Evolutionary conservation across 139 green algal genomes (phyloP).

Genomic region (Axilococcus clingmanii): DNA sequence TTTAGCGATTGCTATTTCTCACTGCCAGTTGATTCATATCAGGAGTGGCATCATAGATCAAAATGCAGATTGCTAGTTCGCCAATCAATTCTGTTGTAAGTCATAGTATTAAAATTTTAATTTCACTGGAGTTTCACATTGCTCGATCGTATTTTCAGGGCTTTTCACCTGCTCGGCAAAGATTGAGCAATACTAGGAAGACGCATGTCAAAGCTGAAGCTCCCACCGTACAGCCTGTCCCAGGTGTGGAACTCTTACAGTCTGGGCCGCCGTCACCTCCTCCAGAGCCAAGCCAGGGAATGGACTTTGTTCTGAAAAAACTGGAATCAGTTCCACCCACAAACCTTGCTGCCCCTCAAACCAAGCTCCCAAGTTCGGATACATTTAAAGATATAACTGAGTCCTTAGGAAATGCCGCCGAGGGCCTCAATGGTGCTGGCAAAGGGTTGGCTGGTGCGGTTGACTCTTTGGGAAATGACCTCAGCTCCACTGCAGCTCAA

Average conservation of each 20-base stretch:
- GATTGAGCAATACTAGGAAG: not conserved
- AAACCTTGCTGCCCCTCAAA: no score
- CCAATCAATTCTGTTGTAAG: not conserved
- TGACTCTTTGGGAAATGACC: not conserved
- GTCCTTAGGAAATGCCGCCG: no score
- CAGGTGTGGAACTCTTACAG: slow-evolving; percentile 6
- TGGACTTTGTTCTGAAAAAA: slow-evolving; percentile 18
- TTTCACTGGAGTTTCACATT: not conserved
- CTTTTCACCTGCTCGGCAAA: not conserved
- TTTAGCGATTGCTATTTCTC: no score
- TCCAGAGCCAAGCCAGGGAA: slow-evolving; percentile 8
- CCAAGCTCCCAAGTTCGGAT: no score
- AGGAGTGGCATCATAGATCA: not conserved
- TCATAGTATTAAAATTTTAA: no score
- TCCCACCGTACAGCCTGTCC: slow-evolving; percentile 1
- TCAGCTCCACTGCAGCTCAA: not conserved
- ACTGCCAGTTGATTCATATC: no score
- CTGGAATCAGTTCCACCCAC: no score
- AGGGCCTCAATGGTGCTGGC: no score
- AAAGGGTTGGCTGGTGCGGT: no score
- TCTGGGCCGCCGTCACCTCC: not conserved
- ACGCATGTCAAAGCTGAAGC: not conserved
- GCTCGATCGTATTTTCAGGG: not conserved
- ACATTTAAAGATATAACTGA: no score
- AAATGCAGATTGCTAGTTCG: not conserved